phyloP scores from a whole-genome alignment of 805 yeast species.

The Candida golubevii region DNA sequence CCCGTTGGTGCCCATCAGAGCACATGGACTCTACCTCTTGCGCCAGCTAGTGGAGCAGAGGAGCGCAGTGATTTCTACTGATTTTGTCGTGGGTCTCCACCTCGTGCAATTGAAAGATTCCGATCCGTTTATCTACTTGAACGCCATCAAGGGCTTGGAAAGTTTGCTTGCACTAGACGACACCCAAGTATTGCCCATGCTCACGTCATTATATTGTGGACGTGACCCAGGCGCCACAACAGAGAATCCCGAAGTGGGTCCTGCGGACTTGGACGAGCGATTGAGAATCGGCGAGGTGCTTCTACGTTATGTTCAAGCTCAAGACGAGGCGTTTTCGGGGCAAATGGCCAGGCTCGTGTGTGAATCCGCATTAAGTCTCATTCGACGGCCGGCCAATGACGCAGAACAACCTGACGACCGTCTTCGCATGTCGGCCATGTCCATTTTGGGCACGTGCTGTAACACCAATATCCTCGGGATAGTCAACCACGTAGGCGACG shows the following conservation, averaged over 20 bases:
- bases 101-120: constrained; percentile 62
- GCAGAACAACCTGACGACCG: constrained; percentile 47
- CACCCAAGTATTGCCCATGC: constrained; percentile 29
- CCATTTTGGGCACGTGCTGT: constrained; percentile 72
- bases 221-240: not conserved
- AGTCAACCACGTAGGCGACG: constrained; percentile 43
- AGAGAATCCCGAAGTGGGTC: constrained; percentile 1
- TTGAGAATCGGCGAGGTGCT: constrained; percentile 81
- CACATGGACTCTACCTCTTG: constrained; percentile 72
- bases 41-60: constrained; percentile 48
- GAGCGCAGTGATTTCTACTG: constrained; percentile 48
- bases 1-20: constrained; percentile 77
- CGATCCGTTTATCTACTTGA: constrained; percentile 85
- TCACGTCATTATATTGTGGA: constrained; percentile 29
- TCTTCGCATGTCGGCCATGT: constrained; percentile 81
- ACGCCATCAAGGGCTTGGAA: constrained; percentile 75
- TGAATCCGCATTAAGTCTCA: constrained; percentile 36
- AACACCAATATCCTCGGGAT: constrained; percentile 56
- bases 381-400: constrained; percentile 24
- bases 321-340: constrained; percentile 48
- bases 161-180: constrained; percentile 48
- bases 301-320: constrained; percentile 48
- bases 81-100: constrained; percentile 58
- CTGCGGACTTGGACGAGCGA: constrained; percentile 55
- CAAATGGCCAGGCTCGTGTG: constrained; percentile 40